Base-by-base conservation (phyloP, 2,329 filamentous ascomycete genomes). In the Penicillium sp. region DNA sequence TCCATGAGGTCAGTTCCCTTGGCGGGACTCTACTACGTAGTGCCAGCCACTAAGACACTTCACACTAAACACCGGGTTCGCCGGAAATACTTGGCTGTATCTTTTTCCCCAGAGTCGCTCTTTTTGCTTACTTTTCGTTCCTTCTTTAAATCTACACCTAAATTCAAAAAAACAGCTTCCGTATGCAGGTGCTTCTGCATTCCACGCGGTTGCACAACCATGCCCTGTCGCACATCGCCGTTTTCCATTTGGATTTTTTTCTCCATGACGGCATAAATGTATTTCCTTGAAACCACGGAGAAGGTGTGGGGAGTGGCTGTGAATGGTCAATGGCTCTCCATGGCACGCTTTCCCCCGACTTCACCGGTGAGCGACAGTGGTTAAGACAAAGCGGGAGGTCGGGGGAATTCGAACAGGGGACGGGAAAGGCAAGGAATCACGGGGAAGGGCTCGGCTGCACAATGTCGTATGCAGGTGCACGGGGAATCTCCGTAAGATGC, bases 321-420 rank as follows among this genome's bases (percentile, higher is more conserved):
- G 26, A 58, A 23, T 62, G 61, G 57, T 52, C 55, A 57, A 58
- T 61, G 33, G 46, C 42, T 53, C 49, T 54, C 54, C 47, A 55
- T 56, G 52, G 50, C 59, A 59, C 54, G 53, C 48, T 55, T 55
- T 58, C 44, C 64, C 65, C 65, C 62, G 57, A 58, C 58, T 66
- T 66, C 64, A 62, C 65, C 65, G 65, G 65, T 67, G 65, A 67
- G 62, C 62, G 26, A 67, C 62, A 56, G 42, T 39, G 63, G 62
- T 58, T 66, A 60, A 59, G 44, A 51, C 54, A 49, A 59, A 51
- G 29, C 45, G 55, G 55, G 60, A 52, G 42, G 42, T 31, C 37
- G 58, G 57, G 53, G 53, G 54, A 50, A 44, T 27, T 50, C 48
- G 31, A 53, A 53, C 53, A 60, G 50, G 50, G 53, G 45, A 57